A percentile compares a stretch with the other conserved stretches of the same genome.
These are phyloP conservation scores for Talaromyces sp. DNA, from an alignment of 2,329 filamentous ascomycete species.

Conservation along the genomic window DNA sequence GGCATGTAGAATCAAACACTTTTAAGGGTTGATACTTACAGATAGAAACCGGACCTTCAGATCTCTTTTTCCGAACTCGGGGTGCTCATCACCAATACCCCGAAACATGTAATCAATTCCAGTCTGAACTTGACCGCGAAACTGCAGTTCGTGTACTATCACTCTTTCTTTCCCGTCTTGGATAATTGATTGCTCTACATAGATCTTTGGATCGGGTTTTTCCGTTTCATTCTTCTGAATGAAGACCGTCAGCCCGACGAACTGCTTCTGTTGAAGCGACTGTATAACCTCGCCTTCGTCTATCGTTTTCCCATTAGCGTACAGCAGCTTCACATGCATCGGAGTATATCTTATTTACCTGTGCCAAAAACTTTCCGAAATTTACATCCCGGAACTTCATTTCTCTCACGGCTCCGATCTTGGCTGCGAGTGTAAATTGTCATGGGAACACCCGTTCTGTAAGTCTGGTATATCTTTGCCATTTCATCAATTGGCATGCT, in stretches of 20 bases:
- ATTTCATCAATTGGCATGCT: constrained; percentile 19
- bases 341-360: constrained; percentile 12
- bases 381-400: constrained; percentile 19
- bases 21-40: constrained; percentile 11
- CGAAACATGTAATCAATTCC: constrained; percentile 21
- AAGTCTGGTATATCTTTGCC: constrained; percentile 13
- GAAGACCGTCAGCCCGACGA: constrained; percentile 7
- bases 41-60: constrained; percentile 19
- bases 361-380: constrained; percentile 22
- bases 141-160: constrained; percentile 20
- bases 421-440: constrained; percentile 22
- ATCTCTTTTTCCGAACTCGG: constrained; percentile 19
- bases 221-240: constrained; percentile 10
- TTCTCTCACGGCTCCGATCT: constrained; percentile 17
- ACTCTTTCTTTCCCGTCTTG: constrained; percentile 11
- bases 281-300: constrained; percentile 11
- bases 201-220: constrained; percentile 18
- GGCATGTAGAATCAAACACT: not conserved
- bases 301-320: not conserved
- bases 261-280: not conserved
- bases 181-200: constrained; percentile 21
- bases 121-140: constrained; percentile 18
- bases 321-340: not conserved
- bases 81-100: constrained; percentile 22
- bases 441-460: not conserved